Conservation (phyloP, 2,329 filamentous ascomycete species). For the Penicillium rolfsii region DNA sequence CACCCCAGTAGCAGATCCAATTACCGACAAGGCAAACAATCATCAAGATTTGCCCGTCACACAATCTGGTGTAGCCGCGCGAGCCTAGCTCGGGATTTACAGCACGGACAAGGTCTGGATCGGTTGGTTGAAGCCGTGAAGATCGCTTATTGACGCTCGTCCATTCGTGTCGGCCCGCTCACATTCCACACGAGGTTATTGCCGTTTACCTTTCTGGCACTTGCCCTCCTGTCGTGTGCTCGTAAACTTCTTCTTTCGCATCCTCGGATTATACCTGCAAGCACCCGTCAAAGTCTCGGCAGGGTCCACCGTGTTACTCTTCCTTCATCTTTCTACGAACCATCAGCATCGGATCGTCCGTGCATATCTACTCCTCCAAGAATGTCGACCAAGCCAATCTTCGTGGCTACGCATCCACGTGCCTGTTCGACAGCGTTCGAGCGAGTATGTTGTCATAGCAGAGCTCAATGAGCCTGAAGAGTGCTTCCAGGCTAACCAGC, state of each 20-base stretch:
- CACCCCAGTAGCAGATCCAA: constrained; percentile 13
- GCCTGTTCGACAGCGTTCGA: constrained; percentile 98
- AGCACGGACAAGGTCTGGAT: constrained; percentile 8
- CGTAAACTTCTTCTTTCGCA: not conserved
- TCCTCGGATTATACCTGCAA: constrained; percentile 8
- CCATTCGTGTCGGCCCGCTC: constrained; percentile 3
- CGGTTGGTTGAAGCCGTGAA: not conserved
- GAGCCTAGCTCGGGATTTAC: constrained; percentile 5
- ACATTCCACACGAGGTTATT: constrained; percentile 23
- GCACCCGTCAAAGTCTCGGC: not conserved
- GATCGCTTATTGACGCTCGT: constrained; percentile 4
- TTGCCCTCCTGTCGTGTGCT: not conserved
- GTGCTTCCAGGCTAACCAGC: constrained; percentile 10
- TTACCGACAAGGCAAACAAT: not conserved
- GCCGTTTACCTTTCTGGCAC: constrained; percentile 13
- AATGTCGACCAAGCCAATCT: constrained; percentile 82
- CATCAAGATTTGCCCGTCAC: not conserved
- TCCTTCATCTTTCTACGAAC: not conserved
- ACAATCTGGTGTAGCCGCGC: not conserved
- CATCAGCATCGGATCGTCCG: constrained; percentile 1
- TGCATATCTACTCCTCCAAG: constrained; percentile 7
- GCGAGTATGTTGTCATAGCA: constrained; percentile 62
- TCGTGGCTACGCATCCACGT: constrained; percentile 89
- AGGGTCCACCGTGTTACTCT: constrained; percentile 2
- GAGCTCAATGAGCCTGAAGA: not conserved